These are phyloP conservation scores for Aspergillus neoniger DNA, from an alignment of 2,329 filamentous ascomycete species.

Conservation along the genomic window DNA sequence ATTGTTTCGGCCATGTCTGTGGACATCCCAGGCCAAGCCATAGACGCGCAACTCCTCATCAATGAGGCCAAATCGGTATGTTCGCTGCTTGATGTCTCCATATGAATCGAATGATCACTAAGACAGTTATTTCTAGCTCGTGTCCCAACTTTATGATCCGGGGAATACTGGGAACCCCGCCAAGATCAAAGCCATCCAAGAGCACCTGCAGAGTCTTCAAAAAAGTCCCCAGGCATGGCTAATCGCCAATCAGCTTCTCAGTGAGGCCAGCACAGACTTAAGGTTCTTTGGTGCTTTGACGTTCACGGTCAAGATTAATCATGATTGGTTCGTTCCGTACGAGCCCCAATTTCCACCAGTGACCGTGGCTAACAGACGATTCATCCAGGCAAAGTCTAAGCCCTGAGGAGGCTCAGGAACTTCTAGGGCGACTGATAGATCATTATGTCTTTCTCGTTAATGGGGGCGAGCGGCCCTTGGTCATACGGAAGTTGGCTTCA, in stretches of 20 bases:
- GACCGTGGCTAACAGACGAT: background rate
- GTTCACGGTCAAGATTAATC: conserved; percentile 90
- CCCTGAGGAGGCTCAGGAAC: conserved; percentile 33
- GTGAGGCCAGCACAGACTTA: conserved; percentile 69
- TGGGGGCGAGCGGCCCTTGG: conserved; percentile 39
- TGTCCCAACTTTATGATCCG: conserved; percentile 44
- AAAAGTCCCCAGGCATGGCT: conserved; percentile 81
- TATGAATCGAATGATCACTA: conserved; percentile 3
- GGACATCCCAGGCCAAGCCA: conserved; percentile 24
- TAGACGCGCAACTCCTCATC: conserved; percentile 30
- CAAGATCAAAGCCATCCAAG: conserved; percentile 61
- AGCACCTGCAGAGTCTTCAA: conserved; percentile 76
- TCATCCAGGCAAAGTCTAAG: conserved; percentile 39
- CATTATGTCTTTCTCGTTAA: conserved; percentile 46
- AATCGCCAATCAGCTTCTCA: conserved; percentile 74
- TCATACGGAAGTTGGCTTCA: conserved; percentile 51
- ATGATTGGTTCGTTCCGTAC: conserved; percentile 65
- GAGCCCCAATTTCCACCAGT: background rate
- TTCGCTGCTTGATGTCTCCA: background rate
- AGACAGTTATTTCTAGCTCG: conserved; percentile 33
- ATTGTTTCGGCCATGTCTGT: conserved; percentile 31
- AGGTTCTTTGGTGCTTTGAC: conserved; percentile 93
- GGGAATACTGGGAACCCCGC: conserved; percentile 48
- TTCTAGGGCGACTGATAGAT: conserved; percentile 45
- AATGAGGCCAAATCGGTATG: conserved; percentile 33